phyloP scores from a whole-genome alignment of 2,329 filamentous ascomycete genomes.

The Aspergillus novoparasiticus region DNA sequence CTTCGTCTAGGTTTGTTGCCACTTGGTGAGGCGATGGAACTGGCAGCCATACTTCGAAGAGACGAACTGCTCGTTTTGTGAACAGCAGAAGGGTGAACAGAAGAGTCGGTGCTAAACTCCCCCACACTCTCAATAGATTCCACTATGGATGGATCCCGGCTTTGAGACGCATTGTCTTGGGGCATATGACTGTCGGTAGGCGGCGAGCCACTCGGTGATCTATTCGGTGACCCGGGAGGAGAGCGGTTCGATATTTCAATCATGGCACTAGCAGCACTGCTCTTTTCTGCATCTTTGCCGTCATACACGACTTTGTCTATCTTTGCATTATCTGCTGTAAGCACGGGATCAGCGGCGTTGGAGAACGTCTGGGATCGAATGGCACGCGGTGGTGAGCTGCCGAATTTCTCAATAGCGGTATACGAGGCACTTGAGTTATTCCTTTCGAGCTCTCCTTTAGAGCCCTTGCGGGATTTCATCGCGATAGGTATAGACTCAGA shows the following conservation, averaged over 20 bases:
- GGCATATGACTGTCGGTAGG: slow-evolving; percentile 38
- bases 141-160: slow-evolving; percentile 54
- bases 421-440: slow-evolving; percentile 25
- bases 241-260: slow-evolving; percentile 68
- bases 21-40: slow-evolving; percentile 29
- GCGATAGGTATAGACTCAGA: slow-evolving; percentile 25
- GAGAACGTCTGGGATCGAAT: slow-evolving; percentile 66
- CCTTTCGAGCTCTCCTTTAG: slow-evolving; percentile 27
- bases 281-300: slow-evolving; percentile 58
- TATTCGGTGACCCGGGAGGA: slow-evolving; percentile 56
- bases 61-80: slow-evolving; percentile 28
- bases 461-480: slow-evolving; percentile 33
- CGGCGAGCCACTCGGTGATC: slow-evolving; percentile 51
- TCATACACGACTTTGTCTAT: slow-evolving; percentile 65
- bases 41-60: slow-evolving; percentile 24
- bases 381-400: slow-evolving; percentile 54
- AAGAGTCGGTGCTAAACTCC: slow-evolving; percentile 23
- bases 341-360: slow-evolving; percentile 63
- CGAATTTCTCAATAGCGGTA: slow-evolving; percentile 36
- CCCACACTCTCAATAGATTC: slow-evolving; percentile 43
- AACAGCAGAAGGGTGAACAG: slow-evolving; percentile 32
- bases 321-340: slow-evolving; percentile 68
- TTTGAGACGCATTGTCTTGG: slow-evolving; percentile 39
- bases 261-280: slow-evolving; percentile 65
- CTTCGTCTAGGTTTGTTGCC: slow-evolving; percentile 32